A percentile compares a stretch with the other conserved stretches of the same genome.
These are phyloP conservation scores for Chaetomium olivaceum DNA, from an alignment of 2,329 filamentous ascomycete species.

Conservation along the genomic window DNA sequence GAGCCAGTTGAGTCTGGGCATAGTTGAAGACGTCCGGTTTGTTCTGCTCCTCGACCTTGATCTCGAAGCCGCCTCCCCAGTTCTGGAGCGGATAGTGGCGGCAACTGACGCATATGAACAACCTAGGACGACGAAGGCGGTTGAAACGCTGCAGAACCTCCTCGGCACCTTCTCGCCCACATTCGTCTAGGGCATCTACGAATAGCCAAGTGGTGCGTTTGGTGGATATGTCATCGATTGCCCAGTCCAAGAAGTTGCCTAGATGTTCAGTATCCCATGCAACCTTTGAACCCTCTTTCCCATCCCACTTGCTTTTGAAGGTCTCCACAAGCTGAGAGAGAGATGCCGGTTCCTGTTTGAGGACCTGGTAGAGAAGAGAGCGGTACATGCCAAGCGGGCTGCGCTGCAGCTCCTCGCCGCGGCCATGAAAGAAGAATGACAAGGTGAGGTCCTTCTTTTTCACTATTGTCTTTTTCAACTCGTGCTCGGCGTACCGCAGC, in stretches of 20 bases:
- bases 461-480: not conserved
- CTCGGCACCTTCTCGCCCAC: not conserved
- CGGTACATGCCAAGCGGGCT: constrained; percentile 1
- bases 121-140: not conserved
- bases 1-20: not conserved
- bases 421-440: not conserved
- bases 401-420: not conserved
- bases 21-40: not conserved
- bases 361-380: not conserved
- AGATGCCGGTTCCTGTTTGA: not conserved
- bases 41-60: not conserved
- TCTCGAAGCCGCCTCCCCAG: not conserved
- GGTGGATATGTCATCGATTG: not conserved
- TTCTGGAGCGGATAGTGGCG: not conserved
- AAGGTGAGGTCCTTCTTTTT: not conserved
- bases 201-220: not conserved
- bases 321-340: not conserved
- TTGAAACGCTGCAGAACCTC: not conserved
- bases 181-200: not conserved
- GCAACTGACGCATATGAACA: not conserved
- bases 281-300: not conserved
- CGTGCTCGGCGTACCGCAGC: not conserved
- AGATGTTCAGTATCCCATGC: not conserved
- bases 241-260: not conserved
- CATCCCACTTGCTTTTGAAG: not conserved